These are phyloP conservation scores for Ambrosiella beaveri DNA, from an alignment of 2,329 filamentous ascomycete species.

Conservation along the genomic window DNA sequence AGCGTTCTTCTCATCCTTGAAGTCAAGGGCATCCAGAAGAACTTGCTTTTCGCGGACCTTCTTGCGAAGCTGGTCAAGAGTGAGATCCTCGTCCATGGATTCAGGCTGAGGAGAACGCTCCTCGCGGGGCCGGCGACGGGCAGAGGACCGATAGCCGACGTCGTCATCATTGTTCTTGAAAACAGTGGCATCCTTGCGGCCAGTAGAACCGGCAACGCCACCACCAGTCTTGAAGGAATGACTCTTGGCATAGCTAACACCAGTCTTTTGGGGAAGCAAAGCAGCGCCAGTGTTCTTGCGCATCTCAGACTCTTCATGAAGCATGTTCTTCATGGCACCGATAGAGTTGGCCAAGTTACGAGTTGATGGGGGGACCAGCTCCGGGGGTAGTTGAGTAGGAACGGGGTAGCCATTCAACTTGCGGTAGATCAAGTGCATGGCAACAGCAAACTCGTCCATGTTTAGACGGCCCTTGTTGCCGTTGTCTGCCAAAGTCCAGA, in stretches of 20 bases:
- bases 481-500: conserved; percentile 90
- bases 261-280: conserved; percentile 83
- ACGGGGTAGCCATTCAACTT: conserved; percentile 92
- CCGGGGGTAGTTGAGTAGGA: conserved; percentile 70
- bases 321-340: conserved; percentile 75
- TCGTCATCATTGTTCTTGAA: conserved; percentile 94
- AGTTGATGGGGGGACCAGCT: conserved; percentile 87
- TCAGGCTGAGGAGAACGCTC: conserved; percentile 65
- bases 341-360: conserved; percentile 87
- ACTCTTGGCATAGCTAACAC: conserved; percentile 94
- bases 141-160: conserved; percentile 83
- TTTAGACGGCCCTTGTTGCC: conserved; percentile 89
- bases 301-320: conserved; percentile 76
- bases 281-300: conserved; percentile 81
- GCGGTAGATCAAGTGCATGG: conserved; percentile 97
- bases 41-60: conserved; percentile 89
- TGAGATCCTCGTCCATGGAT: conserved; percentile 52
- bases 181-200: conserved; percentile 83
- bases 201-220: conserved; percentile 35
- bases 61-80: conserved; percentile 76
- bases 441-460: conserved; percentile 92
- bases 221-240: conserved; percentile 61
- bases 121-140: conserved; percentile 59
- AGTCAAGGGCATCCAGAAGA: conserved; percentile 87
- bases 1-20: conserved; percentile 72